Evolutionary conservation across 768 basidiomycete genomes (phyloP).

Genomic region (Hygrophoropsis aurantiaca): DNA sequence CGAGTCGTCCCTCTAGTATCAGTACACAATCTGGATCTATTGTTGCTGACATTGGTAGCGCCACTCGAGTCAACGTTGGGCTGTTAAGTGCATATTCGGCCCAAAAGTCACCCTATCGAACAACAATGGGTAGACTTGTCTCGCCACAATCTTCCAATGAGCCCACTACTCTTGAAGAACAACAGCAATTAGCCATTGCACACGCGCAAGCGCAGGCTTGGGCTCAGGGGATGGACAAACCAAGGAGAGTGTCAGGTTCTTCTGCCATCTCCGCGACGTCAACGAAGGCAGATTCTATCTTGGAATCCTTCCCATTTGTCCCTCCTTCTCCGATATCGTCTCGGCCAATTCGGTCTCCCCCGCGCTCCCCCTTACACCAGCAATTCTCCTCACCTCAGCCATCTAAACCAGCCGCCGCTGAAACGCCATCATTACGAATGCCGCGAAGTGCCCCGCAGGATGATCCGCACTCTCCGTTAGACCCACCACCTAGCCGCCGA

Average conservation of each 20-base stretch:
- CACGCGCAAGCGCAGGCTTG: slow-evolving; percentile 62
- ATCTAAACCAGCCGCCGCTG: slow-evolving; percentile 2
- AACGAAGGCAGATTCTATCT: slow-evolving; percentile 77
- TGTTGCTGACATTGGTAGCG: slow-evolving; percentile 56
- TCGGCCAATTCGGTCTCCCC: slow-evolving; percentile 70
- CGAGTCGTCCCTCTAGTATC: slow-evolving; percentile 59
- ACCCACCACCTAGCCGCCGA: slow-evolving; percentile 57
- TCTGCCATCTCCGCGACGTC: slow-evolving; percentile 69
- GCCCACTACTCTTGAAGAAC: slow-evolving; percentile 50
- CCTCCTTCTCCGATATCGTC: slow-evolving; percentile 89
- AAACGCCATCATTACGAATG: not conserved
- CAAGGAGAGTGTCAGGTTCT: slow-evolving; percentile 57
- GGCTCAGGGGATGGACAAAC: slow-evolving; percentile 47
- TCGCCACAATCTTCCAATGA: slow-evolving; percentile 37
- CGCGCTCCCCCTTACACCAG: slow-evolving; percentile 68
- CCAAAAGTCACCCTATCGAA: slow-evolving; percentile 50
- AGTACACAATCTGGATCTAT: slow-evolving; percentile 62
- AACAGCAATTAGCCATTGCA: slow-evolving; percentile 63
- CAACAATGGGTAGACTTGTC: slow-evolving; percentile 63
- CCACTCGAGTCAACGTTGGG: slow-evolving; percentile 68
- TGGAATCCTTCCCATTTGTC: slow-evolving; percentile 87
- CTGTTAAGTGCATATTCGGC: slow-evolving; percentile 36
- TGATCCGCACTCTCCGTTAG: slow-evolving; percentile 26
- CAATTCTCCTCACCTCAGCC: slow-evolving; percentile 42
- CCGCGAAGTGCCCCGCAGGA: slow-evolving; percentile 14